Conservation (phyloP, 495 filamentous ascomycete species). For the Chlorociboria aeruginascens region DNA sequence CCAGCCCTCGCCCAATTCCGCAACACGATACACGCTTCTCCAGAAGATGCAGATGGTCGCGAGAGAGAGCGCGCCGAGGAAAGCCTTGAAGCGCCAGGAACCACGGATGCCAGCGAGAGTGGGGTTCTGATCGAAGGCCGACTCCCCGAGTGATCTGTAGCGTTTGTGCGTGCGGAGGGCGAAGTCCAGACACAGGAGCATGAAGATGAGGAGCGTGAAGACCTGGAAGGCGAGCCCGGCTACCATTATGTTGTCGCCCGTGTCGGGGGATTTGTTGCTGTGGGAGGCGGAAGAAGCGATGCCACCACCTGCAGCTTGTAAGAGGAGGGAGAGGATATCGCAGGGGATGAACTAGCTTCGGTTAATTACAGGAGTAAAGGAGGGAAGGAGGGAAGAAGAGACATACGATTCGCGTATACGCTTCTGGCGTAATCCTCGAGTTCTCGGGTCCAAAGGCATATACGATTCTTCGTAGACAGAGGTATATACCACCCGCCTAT, state of each 20-base stretch:
- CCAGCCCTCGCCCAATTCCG: slow-evolving; percentile 27
- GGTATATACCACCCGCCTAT: slow-evolving; percentile 44
- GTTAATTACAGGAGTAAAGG: not conserved
- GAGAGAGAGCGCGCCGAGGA: slow-evolving; percentile 9
- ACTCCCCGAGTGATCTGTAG: slow-evolving; percentile 9
- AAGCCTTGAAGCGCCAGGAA: slow-evolving; percentile 11
- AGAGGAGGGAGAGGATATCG: slow-evolving; percentile 49
- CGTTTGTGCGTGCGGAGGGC: slow-evolving; percentile 2
- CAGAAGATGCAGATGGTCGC: slow-evolving; percentile 26
- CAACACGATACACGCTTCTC: slow-evolving; percentile 25
- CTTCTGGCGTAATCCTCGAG: slow-evolving; percentile 45
- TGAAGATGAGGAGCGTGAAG: slow-evolving; percentile 15
- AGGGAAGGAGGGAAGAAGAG: not conserved
- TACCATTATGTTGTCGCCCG: slow-evolving; percentile 54
- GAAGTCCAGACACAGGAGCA: slow-evolving; percentile 7
- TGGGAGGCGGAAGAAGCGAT: slow-evolving; percentile 37
- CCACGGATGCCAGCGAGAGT: slow-evolving; percentile 3
- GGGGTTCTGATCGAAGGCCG: slow-evolving; percentile 13
- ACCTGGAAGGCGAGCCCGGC: slow-evolving; percentile 50
- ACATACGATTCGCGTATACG: slow-evolving; percentile 27
- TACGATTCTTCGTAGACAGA: slow-evolving; percentile 49
- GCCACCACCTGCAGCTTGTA: slow-evolving; percentile 52
- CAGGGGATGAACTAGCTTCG: slow-evolving; percentile 40
- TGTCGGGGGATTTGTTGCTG: slow-evolving; percentile 13
- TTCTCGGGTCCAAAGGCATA: slow-evolving; percentile 44